These are phyloP conservation scores for Infundibulicybe gibba DNA, from an alignment of 768 basidiomycete species.

Conservation along the genomic window DNA sequence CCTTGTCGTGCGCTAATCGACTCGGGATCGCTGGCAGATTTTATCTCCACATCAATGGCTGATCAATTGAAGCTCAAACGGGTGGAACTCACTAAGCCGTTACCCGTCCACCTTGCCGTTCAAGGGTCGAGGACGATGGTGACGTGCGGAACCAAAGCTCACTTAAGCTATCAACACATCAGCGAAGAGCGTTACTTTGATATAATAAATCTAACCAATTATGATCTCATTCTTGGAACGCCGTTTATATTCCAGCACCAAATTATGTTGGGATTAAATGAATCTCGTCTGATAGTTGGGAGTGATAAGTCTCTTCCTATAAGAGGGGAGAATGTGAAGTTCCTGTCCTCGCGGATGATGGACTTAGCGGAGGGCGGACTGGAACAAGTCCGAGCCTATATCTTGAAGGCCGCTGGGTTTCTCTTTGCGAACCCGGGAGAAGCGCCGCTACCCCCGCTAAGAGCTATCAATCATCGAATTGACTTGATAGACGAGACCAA, in stretches of 20 bases:
- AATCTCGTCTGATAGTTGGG: background rate
- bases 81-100: background rate
- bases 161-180: background rate
- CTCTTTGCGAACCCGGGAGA: no score
- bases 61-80: slow-evolving; percentile 18
- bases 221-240: no score
- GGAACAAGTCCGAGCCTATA: slow-evolving; percentile 1
- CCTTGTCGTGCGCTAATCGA: background rate
- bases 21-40: slow-evolving; percentile 16
- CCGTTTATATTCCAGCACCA: no score
- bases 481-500: slow-evolving; percentile 24
- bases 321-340: background rate
- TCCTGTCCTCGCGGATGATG: background rate
- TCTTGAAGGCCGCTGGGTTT: background rate
- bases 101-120: background rate
- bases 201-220: background rate
- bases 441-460: slow-evolving; percentile 17
- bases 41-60: slow-evolving; percentile 24
- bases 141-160: background rate
- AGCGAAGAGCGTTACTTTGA: background rate
- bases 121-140: background rate
- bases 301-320: background rate
- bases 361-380: no score
- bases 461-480: slow-evolving; percentile 29
- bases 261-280: no score